A percentile compares a stretch with the other conserved stretches of the same genome.
Evolutionary conservation across 768 basidiomycete genomes (phyloP).

Genomic region (Guyanaporus albipodus): DNA sequence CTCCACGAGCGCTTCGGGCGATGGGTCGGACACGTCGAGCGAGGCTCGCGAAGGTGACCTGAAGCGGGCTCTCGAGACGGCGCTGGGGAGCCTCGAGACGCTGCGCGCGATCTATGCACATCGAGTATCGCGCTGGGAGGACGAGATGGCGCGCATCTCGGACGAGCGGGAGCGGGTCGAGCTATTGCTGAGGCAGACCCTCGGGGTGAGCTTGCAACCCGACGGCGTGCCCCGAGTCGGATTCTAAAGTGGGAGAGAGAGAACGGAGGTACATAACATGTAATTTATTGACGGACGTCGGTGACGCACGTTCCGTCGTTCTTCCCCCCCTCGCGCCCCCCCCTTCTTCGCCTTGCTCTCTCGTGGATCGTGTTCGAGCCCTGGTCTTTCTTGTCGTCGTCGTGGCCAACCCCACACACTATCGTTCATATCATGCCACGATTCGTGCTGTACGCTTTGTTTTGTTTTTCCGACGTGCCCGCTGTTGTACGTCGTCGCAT

Average conservation of each 20-base stretch:
- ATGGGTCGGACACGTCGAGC: conserved; percentile 51
- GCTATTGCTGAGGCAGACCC: conserved; percentile 59
- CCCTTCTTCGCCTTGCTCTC: too few relatives aligned
- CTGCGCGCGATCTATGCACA: conserved; percentile 65
- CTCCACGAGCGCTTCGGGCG: conserved; percentile 40
- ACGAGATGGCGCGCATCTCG: conserved; percentile 61
- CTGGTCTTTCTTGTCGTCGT: too few relatives aligned
- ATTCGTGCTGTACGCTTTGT: too few relatives aligned
- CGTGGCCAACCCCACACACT: too few relatives aligned
- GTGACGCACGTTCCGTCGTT: too few relatives aligned
- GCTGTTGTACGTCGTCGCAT: too few relatives aligned
- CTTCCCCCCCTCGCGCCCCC: too few relatives aligned
- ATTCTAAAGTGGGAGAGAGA: not conserved
- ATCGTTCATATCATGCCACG: too few relatives aligned
- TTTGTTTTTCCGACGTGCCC: too few relatives aligned
- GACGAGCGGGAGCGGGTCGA: conserved; percentile 69
- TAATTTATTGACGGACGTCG: too few relatives aligned
- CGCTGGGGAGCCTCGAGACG: conserved; percentile 60
- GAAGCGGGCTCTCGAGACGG: conserved; percentile 62
- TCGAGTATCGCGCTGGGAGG: conserved; percentile 63
- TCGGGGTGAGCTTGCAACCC: conserved; percentile 39
- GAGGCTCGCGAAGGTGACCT: conserved; percentile 61
- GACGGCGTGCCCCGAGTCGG: conserved; percentile 10
- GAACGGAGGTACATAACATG: not conserved
- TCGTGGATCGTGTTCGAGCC: too few relatives aligned